Base-by-base conservation (phyloP, 306 rosid species). In the Cotoneaster glaucophyllus region DNA sequence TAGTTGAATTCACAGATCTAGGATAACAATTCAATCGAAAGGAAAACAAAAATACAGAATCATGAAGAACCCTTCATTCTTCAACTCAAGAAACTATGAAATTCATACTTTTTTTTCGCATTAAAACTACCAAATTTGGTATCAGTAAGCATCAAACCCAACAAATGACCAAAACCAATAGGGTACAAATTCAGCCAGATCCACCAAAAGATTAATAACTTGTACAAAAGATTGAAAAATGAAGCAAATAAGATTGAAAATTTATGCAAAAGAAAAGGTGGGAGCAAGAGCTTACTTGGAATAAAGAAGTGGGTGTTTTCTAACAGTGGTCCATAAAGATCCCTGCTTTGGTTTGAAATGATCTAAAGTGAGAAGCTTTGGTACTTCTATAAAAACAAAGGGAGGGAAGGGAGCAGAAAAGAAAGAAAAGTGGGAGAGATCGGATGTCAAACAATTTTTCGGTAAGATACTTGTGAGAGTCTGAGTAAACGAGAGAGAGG, bases 131-230 rank as follows among this genome's bases (percentile, higher is more conserved):
- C 25, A 79, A 83, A 75, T 37, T 62, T 65, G 69, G 69, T 5
- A 67, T 12, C 57, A 54, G 15, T 57, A 37, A 13, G 77, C 48
- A 78, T 54, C 50, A 79, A 77, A 77, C 34, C 70, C 43, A 72
- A 39, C 34, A 53, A 29, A 64, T 4, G 12, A 74, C 74, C 11
- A 29, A 15, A 63, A 70, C 73, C 68, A 34, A 34, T 75, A 77
- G 70, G 74, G 10, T 67, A 73, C 57, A 22, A 41, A 78, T 65
- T 81, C 19, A 43, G 41, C 67, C 74, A 80, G 82, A 80, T 83
- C 86, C 81, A 72, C 69, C 66, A 66, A 76, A 26, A 79, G 67
- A 57, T 70, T 11, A 58, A 56, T 29, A 65, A 25, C 31, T 11
- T 19, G 14, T 28, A 57, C 74, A 26, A 71, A 71, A 75, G 44